phyloP scores from a whole-genome alignment of 2,329 filamentous ascomycete species.

The Ceratocystis cubensis region DNA sequence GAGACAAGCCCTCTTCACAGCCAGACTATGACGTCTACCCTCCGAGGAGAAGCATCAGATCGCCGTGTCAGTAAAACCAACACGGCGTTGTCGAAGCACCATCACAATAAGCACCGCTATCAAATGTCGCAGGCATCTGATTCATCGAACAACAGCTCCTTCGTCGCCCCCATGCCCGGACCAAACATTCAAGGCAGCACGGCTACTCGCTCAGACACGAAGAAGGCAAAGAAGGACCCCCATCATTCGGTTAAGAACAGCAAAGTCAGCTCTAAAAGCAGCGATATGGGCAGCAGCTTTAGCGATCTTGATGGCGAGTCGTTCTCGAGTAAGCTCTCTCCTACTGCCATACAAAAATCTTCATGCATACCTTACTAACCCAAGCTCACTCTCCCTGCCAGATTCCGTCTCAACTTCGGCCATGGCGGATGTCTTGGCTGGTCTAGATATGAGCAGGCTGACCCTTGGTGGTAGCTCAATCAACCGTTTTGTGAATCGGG shows the following conservation, averaged over 20 bases:
- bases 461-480: conserved; percentile 21
- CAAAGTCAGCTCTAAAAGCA: conserved; percentile 46
- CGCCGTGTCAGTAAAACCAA: conserved; percentile 21
- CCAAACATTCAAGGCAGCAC: conserved; percentile 27
- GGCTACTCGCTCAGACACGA: conserved; percentile 42
- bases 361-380: neutral
- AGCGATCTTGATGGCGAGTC: conserved; percentile 64
- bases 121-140: conserved; percentile 47
- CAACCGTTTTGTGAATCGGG: conserved; percentile 19
- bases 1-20: conserved; percentile 14
- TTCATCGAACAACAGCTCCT: conserved; percentile 47
- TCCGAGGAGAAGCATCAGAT: conserved; percentile 34
- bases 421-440: conserved; percentile 62
- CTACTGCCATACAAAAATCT: neutral
- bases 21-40: conserved; percentile 37
- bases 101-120: conserved; percentile 27
- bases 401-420: conserved; percentile 74
- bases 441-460: conserved; percentile 45
- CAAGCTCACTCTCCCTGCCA: conserved; percentile 26
- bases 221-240: conserved; percentile 47
- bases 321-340: conserved; percentile 10
- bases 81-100: neutral
- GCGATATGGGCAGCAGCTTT: conserved; percentile 75
- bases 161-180: conserved; percentile 29
- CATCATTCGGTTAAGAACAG: conserved; percentile 41